Conservation (phyloP, 306 rosid genomes). For the Prosopis cineraria region DNA sequence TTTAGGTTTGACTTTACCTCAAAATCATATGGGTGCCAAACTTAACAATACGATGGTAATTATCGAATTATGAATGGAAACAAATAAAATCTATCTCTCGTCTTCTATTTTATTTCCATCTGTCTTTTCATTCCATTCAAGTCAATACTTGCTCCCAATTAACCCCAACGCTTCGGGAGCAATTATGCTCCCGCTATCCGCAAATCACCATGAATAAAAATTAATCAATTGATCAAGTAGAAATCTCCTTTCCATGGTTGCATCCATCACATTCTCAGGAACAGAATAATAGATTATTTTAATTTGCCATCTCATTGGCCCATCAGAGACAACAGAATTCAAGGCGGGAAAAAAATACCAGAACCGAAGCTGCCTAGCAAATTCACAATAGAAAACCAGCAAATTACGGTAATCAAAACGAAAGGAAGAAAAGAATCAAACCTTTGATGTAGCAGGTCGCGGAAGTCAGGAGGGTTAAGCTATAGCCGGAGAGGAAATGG, state of each 20-base stretch:
- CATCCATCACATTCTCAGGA: constrained; percentile 22
- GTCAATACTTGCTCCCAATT: background rate
- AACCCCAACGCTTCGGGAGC: background rate
- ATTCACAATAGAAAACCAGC: constrained; percentile 24
- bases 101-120: constrained; percentile 7
- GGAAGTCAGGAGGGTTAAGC: constrained; percentile 37
- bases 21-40: constrained; percentile 14
- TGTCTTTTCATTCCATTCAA: background rate
- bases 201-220: background rate
- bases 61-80: background rate
- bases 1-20: constrained; percentile 14
- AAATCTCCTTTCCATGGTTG: constrained; percentile 19
- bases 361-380: constrained; percentile 13
- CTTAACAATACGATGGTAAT: background rate
- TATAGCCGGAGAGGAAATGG: constrained; percentile 41
- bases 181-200: background rate
- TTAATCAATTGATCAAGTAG: background rate
- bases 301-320: background rate
- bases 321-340: background rate
- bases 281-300: background rate
- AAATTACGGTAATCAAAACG: constrained; percentile 17
- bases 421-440: constrained; percentile 28
- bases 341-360: background rate
- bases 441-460: constrained; percentile 53
- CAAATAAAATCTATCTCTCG: background rate